Evolutionary conservation across 352 stramenopile species (phyloP), one percentile per base, ranked within the genome.

Genomic region (Globisporangium solare): DNA sequence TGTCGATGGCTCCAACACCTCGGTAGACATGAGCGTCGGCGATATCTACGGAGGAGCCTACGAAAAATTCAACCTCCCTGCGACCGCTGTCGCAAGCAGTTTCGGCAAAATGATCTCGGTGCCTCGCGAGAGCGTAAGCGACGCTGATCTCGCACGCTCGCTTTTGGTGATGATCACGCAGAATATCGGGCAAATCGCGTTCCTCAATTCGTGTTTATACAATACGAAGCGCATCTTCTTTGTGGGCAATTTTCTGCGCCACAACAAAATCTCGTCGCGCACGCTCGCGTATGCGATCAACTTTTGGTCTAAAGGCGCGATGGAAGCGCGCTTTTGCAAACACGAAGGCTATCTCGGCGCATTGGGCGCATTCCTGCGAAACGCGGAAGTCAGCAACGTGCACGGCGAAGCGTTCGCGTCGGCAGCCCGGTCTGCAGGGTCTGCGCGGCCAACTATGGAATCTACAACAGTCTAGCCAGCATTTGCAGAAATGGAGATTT

Each of bases 111-210:
- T 94, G 83, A 95, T 94, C 43, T 80, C 79, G 20, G 63, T 66
- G 15, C 60, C 72, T 13, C 79, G 79, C 5, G 72, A 86, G 41
- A 66, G 57, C 47, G 83, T 99, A 35, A 91, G 83, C 43, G 92
- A 99, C 62, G 94, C 97, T 50, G 97, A 99, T 74, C 72, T 99
- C 47, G 96, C 96, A 20, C 86, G 95, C 46, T 94, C 96, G 40
- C 69, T 99, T 45, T 78, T 99, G 20, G 83, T 99, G 35, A 99
- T 99, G 97, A 96, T 99, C 39, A 99, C 97, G 22, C 98, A 99
- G 64, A 99, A 99, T 63, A 95, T 95, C 63, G 83, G 83, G 39
- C 96, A 99, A 76, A 88, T 99, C 21, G 96, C 97, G 32, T 98
- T 99, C 74, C 77, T 99, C 20, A 99, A 99, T 70, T 97, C 97